Evolutionary conservation across 192 early-diverging fungal species (phyloP).

Genomic region (Coemansia sp.): DNA sequence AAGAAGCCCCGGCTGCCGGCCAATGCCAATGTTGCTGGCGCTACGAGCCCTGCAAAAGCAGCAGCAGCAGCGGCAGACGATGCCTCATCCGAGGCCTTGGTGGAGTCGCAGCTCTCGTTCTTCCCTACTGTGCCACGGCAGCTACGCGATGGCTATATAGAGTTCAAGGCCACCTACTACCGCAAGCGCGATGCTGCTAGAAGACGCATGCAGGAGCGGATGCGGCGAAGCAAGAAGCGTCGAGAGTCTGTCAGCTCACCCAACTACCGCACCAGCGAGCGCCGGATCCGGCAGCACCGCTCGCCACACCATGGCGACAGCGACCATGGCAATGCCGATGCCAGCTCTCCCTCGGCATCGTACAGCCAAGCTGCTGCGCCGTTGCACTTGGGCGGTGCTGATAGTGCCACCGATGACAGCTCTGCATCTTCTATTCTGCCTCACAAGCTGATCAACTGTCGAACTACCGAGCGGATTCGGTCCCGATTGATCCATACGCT

Average conservation of each 20-base stretch:
- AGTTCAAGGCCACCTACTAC: constrained; percentile 53
- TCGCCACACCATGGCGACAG: constrained; percentile 11
- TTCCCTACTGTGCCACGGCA: constrained; percentile 53
- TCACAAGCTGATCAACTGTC: constrained; percentile 8
- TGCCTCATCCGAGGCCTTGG: not conserved
- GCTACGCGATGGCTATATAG: constrained; percentile 48
- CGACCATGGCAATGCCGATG: constrained; percentile 7
- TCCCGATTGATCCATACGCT: constrained; percentile 35
- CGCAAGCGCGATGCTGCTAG: constrained; percentile 51
- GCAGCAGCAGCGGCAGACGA: not conserved
- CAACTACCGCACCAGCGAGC: constrained; percentile 28
- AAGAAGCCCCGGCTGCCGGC: not conserved
- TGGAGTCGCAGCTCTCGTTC: constrained; percentile 51
- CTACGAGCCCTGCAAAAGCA: not conserved
- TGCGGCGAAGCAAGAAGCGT: constrained; percentile 29
- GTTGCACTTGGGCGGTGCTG: constrained; percentile 18
- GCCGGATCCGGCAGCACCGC: constrained; percentile 19
- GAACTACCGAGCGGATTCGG: constrained; percentile 15
- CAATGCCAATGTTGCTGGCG: not conserved
- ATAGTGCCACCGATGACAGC: constrained; percentile 52
- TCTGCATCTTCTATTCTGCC: constrained; percentile 36
- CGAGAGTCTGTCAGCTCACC: constrained; percentile 23
- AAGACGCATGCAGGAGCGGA: constrained; percentile 44
- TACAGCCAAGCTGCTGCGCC: not conserved
- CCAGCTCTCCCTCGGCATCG: not conserved